Percentiles rank a stretch among this genome's conserved stretches.
Conservation (phyloP, 345 rosid species). For the Populus euphratica region DNA sequence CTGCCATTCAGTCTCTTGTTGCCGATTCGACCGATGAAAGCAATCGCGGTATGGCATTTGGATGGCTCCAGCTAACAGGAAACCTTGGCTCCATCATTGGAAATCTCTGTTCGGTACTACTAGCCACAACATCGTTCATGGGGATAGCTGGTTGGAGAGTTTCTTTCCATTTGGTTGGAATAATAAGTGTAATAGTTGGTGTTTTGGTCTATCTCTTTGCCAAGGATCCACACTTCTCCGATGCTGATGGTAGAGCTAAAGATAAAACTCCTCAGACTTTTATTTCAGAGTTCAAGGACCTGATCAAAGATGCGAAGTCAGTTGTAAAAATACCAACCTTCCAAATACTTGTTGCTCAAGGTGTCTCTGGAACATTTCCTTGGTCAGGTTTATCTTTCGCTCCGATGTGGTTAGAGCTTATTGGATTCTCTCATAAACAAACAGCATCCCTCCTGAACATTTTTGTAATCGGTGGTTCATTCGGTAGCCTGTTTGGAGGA, state of each 20-base stretch:
- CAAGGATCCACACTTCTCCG: slow-evolving; percentile 49
- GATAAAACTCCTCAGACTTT: slow-evolving; percentile 28
- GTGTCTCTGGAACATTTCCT: slow-evolving; percentile 58
- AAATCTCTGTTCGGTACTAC: slow-evolving; percentile 45
- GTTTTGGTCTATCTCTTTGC: slow-evolving; percentile 55
- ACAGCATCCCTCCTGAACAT: slow-evolving; percentile 48
- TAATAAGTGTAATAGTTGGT: slow-evolving; percentile 63
- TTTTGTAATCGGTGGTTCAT: slow-evolving; percentile 32
- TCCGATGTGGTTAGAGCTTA: slow-evolving; percentile 65
- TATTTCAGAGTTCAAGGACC: slow-evolving; percentile 35
- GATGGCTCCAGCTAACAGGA: slow-evolving; percentile 68
- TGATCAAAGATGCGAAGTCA: slow-evolving; percentile 44
- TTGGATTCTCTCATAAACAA: slow-evolving; percentile 54
- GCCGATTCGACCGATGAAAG: slow-evolving; percentile 77
- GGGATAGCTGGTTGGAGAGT: slow-evolving; percentile 79
- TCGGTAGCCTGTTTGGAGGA: slow-evolving; percentile 58
- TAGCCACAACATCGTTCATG: slow-evolving; percentile 62
- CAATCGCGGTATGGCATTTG: slow-evolving; percentile 74
- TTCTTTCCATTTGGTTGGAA: slow-evolving; percentile 59
- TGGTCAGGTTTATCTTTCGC: slow-evolving; percentile 64
- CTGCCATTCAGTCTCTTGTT: slow-evolving; percentile 74
- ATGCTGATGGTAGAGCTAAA: slow-evolving; percentile 16
- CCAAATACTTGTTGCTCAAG: slow-evolving; percentile 67
- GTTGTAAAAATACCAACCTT: slow-evolving; percentile 59
- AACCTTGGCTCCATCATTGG: slow-evolving; percentile 63